A percentile compares a stretch with the other conserved stretches of the same genome.
Evolutionary conservation across 2,329 filamentous ascomycete genomes (phyloP).

Genomic region (Geoglossum cookeanum): DNA sequence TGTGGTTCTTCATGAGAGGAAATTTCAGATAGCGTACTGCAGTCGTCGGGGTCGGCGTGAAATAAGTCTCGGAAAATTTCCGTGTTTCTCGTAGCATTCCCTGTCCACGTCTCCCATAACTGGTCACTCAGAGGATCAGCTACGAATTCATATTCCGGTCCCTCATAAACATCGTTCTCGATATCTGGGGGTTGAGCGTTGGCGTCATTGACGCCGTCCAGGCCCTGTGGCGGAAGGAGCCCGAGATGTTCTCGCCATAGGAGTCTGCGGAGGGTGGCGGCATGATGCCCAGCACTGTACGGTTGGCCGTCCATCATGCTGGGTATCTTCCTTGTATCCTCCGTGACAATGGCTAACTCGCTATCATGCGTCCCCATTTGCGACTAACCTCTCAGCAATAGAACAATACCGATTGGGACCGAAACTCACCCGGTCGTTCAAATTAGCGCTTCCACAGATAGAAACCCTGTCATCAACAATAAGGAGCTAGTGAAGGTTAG

Average conservation of each 20-base stretch:
- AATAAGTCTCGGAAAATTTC: constrained; percentile 61
- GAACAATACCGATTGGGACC: not conserved
- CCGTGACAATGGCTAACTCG: constrained; percentile 77
- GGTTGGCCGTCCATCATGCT: constrained; percentile 54
- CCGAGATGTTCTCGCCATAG: constrained; percentile 88
- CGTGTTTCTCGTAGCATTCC: constrained; percentile 50
- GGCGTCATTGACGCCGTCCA: constrained; percentile 43
- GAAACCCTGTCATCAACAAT: constrained; percentile 69
- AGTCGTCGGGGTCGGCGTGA: constrained; percentile 75
- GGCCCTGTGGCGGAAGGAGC: constrained; percentile 52
- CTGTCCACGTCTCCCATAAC: constrained; percentile 52
- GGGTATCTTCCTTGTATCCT: constrained; percentile 52
- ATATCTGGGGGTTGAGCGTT: constrained; percentile 63
- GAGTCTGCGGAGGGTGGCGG: constrained; percentile 61
- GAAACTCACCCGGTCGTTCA: constrained; percentile 38
- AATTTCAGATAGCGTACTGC: constrained; percentile 31
- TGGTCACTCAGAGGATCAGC: constrained; percentile 50
- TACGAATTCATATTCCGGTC: constrained; percentile 46
- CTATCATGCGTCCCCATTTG: constrained; percentile 73
- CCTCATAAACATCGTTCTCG: constrained; percentile 57
- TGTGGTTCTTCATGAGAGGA: not conserved
- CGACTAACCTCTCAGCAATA: constrained; percentile 36
- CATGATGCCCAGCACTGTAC: constrained; percentile 56
- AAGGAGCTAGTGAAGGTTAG: constrained; percentile 27
- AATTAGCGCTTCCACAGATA: constrained; percentile 59